Evolutionary conservation across 2,329 filamentous ascomycete species (phyloP).

Genomic region (Knoxdaviesia capensis): DNA sequence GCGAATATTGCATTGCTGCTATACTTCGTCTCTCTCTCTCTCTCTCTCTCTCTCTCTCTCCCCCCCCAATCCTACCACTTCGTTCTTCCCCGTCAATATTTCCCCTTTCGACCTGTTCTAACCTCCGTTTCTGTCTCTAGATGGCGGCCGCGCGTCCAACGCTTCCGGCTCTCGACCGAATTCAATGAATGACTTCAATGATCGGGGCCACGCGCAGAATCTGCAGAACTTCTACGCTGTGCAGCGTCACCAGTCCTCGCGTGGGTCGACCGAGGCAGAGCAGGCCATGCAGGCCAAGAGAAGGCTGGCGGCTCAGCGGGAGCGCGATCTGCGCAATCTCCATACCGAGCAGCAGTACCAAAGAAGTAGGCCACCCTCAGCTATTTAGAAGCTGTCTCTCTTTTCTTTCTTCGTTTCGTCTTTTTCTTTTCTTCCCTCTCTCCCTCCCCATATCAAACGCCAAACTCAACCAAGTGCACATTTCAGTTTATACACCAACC

Average conservation of each 20-base stretch:
- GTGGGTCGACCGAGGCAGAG: slow-evolving; percentile 77
- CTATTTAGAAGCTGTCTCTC: slow-evolving; percentile 35
- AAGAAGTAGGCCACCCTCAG: slow-evolving; percentile 81
- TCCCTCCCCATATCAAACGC: not conserved
- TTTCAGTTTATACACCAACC: no score
- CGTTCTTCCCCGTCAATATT: no score
- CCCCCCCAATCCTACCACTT: no score
- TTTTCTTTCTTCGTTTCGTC: not conserved
- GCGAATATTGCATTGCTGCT: no score
- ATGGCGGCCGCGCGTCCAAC: slow-evolving; percentile 36
- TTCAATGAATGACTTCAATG: slow-evolving; percentile 63
- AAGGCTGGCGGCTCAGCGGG: slow-evolving; percentile 95
- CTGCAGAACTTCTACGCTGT: slow-evolving; percentile 86
- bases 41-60: no score
- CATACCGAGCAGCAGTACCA: slow-evolving; percentile 99
- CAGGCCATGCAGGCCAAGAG: slow-evolving; percentile 99
- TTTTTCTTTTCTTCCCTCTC: not conserved
- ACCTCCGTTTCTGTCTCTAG: slow-evolving; percentile 19
- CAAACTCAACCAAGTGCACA: no score
- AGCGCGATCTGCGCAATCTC: slow-evolving; percentile 97
- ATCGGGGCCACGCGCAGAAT: slow-evolving; percentile 38
- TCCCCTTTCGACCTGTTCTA: no score
- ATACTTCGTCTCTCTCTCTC: no score
- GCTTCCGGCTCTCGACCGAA: slow-evolving; percentile 48
- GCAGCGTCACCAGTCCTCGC: slow-evolving; percentile 74